Percentiles rank a stretch among this genome's conserved stretches.
Evolutionary conservation across 768 basidiomycete species (phyloP).

Genomic region (Podaxis pistillaris): DNA sequence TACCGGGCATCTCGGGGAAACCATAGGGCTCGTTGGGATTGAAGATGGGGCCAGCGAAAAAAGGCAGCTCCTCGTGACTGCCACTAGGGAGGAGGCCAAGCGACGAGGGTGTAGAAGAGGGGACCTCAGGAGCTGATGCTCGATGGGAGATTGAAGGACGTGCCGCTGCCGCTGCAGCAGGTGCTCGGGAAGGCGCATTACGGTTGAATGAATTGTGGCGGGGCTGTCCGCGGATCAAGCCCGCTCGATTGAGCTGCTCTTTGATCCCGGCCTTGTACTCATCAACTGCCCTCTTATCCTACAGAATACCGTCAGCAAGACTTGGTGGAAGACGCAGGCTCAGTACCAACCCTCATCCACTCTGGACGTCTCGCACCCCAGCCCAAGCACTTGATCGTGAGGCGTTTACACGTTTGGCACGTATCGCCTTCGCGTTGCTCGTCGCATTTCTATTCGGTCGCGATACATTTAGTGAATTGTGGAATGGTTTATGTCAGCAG

Average conservation of each 20-base stretch:
- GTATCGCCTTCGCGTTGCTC: constrained; percentile 80
- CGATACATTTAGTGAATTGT: constrained; percentile 13
- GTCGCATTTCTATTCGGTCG: constrained; percentile 73
- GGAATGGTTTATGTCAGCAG: constrained; percentile 15
- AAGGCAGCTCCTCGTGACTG: constrained; percentile 23
- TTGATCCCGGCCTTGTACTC: constrained; percentile 84
- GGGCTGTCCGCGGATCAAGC: constrained; percentile 82
- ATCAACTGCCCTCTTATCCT: constrained; percentile 84
- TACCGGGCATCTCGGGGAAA: constrained; percentile 41
- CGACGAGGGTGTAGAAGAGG: constrained; percentile 18
- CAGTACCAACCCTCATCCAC: constrained; percentile 72
- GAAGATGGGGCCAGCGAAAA: constrained; percentile 24
- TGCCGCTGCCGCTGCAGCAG: constrained; percentile 26
- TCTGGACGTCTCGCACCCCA: constrained; percentile 87
- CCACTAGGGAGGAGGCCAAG: constrained; percentile 15
- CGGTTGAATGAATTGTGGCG: constrained; percentile 42
- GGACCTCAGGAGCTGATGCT: constrained; percentile 24
- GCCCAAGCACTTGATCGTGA: constrained; percentile 80
- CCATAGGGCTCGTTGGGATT: constrained; percentile 29
- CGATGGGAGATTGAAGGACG: constrained; percentile 20
- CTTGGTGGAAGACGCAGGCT: constrained; percentile 11
- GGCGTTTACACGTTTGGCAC: constrained; percentile 76
- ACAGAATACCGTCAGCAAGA: constrained; percentile 15
- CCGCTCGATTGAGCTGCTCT: constrained; percentile 71
- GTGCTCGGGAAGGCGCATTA: constrained; percentile 35